Conservation (phyloP, 169 alveolate genomes). For the Nephromyces sp. region DNA sequence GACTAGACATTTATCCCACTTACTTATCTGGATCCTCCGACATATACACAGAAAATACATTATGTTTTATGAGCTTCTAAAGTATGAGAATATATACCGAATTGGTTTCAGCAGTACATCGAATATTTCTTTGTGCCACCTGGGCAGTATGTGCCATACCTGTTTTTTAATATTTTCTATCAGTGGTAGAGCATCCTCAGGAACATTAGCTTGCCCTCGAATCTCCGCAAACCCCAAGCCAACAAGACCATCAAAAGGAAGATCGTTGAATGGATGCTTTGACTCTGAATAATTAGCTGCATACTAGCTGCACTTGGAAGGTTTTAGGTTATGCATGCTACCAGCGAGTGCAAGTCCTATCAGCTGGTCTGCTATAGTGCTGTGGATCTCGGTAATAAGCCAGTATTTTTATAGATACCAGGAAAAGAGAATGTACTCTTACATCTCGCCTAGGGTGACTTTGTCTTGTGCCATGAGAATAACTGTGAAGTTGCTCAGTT, state of each 20-base stretch:
- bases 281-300: too few species aligned
- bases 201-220: conserved; percentile 25
- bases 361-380: too few species aligned
- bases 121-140: too few species aligned
- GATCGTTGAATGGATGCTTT: conserved; percentile 69
- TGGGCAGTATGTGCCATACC: too few species aligned
- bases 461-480: conserved; percentile 34
- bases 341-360: too few species aligned
- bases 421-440: too few species aligned
- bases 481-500: too few species aligned
- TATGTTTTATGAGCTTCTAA: conserved; percentile 55
- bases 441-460: conserved; percentile 37
- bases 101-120: not conserved
- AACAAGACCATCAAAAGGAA: conserved; percentile 84
- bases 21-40: conserved; percentile 51
- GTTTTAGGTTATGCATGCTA: too few species aligned
- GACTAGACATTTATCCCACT: too few species aligned
- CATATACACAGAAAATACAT: conserved; percentile 71
- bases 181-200: conserved; percentile 45
- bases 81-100: not conserved
- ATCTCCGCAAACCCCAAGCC: conserved; percentile 83
- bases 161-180: conserved; percentile 59
- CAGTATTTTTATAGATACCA: too few species aligned
- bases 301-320: too few species aligned
- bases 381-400: too few species aligned